Evolutionary conservation across 2,329 filamentous ascomycete genomes (phyloP), one percentile per base, ranked within the genome.

Genomic region (Hawksworthiomyces lignivorus): DNA sequence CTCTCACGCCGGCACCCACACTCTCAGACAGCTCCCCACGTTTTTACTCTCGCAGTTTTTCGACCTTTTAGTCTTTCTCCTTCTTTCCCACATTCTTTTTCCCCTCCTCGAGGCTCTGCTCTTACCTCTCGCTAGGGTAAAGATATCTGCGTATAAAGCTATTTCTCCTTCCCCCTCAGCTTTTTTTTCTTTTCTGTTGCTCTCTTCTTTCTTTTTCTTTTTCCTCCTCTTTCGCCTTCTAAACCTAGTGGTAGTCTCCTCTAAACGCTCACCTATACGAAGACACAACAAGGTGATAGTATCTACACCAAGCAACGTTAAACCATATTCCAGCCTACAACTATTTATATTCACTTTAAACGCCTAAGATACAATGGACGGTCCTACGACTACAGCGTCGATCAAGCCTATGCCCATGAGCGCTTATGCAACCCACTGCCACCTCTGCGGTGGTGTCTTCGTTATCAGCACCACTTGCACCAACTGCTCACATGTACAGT

Each of bases 381-480:
- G 35, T 18, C 20, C 14, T n/a, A n/a, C 19, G 11, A 6, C 33
- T 37, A 33, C 27, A 27, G 14, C 10, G 17, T 5, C 17, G 15
- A 11, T 36, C 24, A 38, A 27, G 41, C 45, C 41, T 15, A 29
- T 19, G 31, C 39, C 40, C 15, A 38, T 48, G 32, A 45, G 65
- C 55, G 60, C 62, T 52, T 68, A 54, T 41, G 51, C 65, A 51
- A 66, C 68, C 52, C 70, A 71, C 61, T 75, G 72, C 67, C 74
- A 71, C 66, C 59, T 72, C 54, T 75, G 71, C 62, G 68, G 68
- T 52, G 60, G 64, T 60, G 70, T 74, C 61, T 72, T 75, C 51
- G 71, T 74, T 62, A 75, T 75, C 62, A 74, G 69, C 67, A 70
- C 61, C 56, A 67, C 62, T 39, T 75, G 71, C 64, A 62, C 59